Percentiles rank a stretch among this genome's conserved stretches.
Conservation (phyloP, 257 asterid species). For the Primulina tabacum region DNA sequence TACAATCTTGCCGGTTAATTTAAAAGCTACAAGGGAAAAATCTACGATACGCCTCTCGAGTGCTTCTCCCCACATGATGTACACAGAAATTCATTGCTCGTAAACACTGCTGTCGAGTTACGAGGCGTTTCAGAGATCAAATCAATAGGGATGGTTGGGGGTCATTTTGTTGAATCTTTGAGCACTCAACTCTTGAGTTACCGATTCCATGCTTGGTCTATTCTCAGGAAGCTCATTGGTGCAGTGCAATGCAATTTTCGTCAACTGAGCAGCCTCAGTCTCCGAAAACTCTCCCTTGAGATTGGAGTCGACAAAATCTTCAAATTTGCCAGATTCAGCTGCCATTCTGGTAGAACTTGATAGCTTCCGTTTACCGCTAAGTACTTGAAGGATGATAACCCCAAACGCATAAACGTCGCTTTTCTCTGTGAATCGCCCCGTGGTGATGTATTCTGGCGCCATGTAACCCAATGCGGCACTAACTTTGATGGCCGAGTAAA, state of each 20-base stretch:
- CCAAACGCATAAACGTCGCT: constrained; percentile 97
- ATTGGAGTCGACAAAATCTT: constrained; percentile 54
- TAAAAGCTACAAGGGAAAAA: too few relatives aligned
- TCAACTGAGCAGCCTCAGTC: constrained; percentile 50
- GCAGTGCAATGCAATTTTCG: constrained; percentile 62
- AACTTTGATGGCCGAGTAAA: constrained; percentile 87
- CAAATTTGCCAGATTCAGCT: constrained; percentile 61
- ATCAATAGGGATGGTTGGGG: neutral
- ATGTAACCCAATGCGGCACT: constrained; percentile 94
- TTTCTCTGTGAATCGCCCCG: constrained; percentile 93
- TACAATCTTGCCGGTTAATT: too few relatives aligned
- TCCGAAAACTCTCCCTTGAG: constrained; percentile 47
- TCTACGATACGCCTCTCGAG: too few relatives aligned
- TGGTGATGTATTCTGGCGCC: constrained; percentile 94
- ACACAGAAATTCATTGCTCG: neutral
- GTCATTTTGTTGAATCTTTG: neutral
- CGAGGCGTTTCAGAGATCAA: neutral
- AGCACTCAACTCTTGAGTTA: constrained; percentile 45
- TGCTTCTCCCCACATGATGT: too few relatives aligned
- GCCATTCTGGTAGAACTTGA: constrained; percentile 45
- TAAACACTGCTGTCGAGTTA: neutral
- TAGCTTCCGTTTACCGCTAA: constrained; percentile 61
- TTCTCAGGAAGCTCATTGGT: constrained; percentile 60
- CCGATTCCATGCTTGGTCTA: constrained; percentile 63
- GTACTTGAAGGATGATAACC: constrained; percentile 77